Base-by-base conservation (phyloP, 1,284 basidiomycete genomes). In the Sanguinoderma infundibulare region DNA sequence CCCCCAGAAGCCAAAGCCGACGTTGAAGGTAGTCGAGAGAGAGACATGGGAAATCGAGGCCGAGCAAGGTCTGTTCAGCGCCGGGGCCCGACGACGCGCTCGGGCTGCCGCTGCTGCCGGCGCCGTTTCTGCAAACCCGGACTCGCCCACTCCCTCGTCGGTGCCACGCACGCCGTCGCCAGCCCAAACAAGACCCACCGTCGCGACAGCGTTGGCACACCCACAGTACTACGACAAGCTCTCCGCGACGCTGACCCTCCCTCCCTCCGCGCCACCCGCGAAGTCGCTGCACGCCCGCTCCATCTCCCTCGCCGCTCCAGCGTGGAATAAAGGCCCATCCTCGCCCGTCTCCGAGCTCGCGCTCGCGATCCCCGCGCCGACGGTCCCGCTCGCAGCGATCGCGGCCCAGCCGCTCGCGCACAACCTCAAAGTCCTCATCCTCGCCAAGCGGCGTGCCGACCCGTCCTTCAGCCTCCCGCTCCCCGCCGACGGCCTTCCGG, bases 1-100 rank as follows among this genome's bases (percentile, higher is more conserved):
- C 4, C 52, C 64, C 9, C 59, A 52, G 34, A 22, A 47, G 42
- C 32, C 40, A 63, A 70, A 51, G 49, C 15, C 28, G 12, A 15
- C 24, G 5, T 4, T 15, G 42, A 75, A 77, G 55, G 79, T 76
- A 38, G 72, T 82, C 1, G 72, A 81, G 28, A 91, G 89, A 69
- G 90, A 92, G 68, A 71, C 79, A 32, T 92, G 90, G 90, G 90
- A 92, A 68, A 82, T 91, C 30, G 90, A 92, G 65, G 89, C 87
- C 0, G 89, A 92, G 66, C 85, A 85, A 64, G 89, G 89, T 0
- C 70, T 92, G 46, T 71, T 88, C 42, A 91, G 89, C 5, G 90
- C 91, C 62, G 90, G 88, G 17, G 89, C 86, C 12, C 82, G 81
- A 59, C 77, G 90, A 51, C 82, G 87, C 44, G 86, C 87, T 15